Evolutionary conservation across 345 rosid species (phyloP), one percentile per base, ranked within the genome.

Genomic region (Citrus trifoliata): DNA sequence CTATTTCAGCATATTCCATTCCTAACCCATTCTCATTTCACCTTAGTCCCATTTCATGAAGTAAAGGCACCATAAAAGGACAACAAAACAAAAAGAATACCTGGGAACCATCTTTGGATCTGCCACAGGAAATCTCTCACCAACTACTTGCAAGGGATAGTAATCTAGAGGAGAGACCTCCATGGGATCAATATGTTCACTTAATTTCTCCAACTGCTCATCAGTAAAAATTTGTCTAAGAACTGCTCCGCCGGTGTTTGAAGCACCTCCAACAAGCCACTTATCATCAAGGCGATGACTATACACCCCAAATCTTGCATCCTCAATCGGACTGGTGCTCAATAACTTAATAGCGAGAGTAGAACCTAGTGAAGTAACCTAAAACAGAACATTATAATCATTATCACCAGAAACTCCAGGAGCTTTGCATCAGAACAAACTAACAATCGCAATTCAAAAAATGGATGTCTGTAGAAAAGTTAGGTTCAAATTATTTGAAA

Each of bases 211-310:
- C 83, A 95, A 68, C 66, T 91, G 92, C 74, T 92, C 88, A 48
- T 95, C 98, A 7, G 88, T 90, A 72, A 95, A 95, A 28, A 90
- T 80, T 79, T 91, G 89, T 77, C 94, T 88, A 62, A 95, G 96
- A 81, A 93, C 93, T 25, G 93, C 98, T 79, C 99, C 99, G 3
- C 99, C 99, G 60, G 98, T 95, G 76, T 95, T 95, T 74, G 99
- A 95, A 81, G 99, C 99, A 80, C 98, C 97, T 79, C 98, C 99
- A 18, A 95, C 99, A 48, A 95, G 96, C 99, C 99, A 95, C 75
- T 90, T 93, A 81, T 95, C 93, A 70, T 93, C 96, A 25, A 95
- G 92, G 33, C 99, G 96, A 74, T 95, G 99, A 78, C 99, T 93
- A 72, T 93, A 95, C 72, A 95, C 98, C 53, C 99, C 99, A 76